These are phyloP conservation scores for Xylaria sp. DNA, from an alignment of 2,329 filamentous ascomycete species.

Conservation along the genomic window DNA sequence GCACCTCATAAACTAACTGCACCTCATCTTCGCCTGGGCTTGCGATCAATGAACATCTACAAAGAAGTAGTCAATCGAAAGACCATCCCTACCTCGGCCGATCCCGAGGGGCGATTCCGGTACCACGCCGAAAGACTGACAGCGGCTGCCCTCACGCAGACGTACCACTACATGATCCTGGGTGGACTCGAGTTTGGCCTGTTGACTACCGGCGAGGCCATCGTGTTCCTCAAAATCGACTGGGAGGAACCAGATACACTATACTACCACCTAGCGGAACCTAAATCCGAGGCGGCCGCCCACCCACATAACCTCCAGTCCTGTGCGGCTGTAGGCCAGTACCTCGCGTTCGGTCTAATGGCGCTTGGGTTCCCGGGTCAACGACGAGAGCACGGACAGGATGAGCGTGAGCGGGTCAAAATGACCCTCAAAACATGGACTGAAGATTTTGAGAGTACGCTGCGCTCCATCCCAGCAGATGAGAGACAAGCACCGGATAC, in stretches of 20 bases:
- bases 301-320: conserved; percentile 30
- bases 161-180: conserved; percentile 62
- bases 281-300: conserved; percentile 42
- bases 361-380: neutral
- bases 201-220: conserved; percentile 57
- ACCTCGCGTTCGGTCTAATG: neutral
- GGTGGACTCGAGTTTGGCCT: conserved; percentile 57
- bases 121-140: conserved; percentile 33
- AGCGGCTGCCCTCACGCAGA: conserved; percentile 58
- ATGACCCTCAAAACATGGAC: neutral
- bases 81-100: conserved; percentile 28
- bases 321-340: neutral
- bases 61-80: conserved; percentile 51
- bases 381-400: neutral
- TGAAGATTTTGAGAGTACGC: neutral
- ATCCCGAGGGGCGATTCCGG: conserved; percentile 30
- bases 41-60: conserved; percentile 57
- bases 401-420: neutral
- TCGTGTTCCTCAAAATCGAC: conserved; percentile 57
- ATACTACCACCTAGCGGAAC: conserved; percentile 50
- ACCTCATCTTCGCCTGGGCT: conserved; percentile 55
- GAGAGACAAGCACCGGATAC: neutral
- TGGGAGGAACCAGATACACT: conserved; percentile 46
- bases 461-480: neutral
- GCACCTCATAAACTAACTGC: conserved; percentile 59